Evolutionary conservation across 768 basidiomycete species (phyloP), one percentile per base, ranked within the genome.

Genomic region (Russula ochroleuca): DNA sequence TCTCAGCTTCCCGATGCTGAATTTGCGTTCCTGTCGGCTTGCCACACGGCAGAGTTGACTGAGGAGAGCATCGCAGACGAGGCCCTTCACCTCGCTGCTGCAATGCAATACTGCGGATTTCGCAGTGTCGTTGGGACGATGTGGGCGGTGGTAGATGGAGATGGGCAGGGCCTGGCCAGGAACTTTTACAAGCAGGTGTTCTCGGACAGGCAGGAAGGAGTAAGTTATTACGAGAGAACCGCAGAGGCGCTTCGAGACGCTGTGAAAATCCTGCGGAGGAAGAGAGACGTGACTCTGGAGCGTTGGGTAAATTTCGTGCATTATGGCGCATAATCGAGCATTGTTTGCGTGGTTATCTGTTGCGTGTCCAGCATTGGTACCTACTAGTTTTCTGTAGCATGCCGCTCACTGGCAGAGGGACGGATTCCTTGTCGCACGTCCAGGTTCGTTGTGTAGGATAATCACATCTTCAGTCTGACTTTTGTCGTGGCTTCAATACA

Each of bases 1-100:
- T 57, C 55, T 31, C 55, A 40, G 13, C 55, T 56, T 40, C 40
- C 55, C 41, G 10, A 33, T 5, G 50, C 33, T 5, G 50, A 59
- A 15, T 37, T 47, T 38, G 58, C 41, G 10, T 47, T 50, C 15
- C 10, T 48, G 10, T 33, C 31, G 1, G 33, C 49, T 11, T 37
- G 40, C 31, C 50, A 59, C 52, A 48, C 48, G 4, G 23, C 48
- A 10, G 23, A 48, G 23, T 23, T 48, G 23, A 48, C 48, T 25
- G 48, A 48, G 9, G 48, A 48, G 23, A 48, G 48, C 13, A 48
- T 48, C 6, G 48, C 48, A 2, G 48, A 48, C 2, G 47, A 48
- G 13, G 47, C 13, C 3, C 11, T 48, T 3, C 47, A 48, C 10
- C 47, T 48, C 13, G 7, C 47, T 48, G 47, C 47, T 5, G 47